Evolutionary conservation across 2,329 filamentous ascomycete species (phyloP).

Genomic region (Alternaria burnsii): DNA sequence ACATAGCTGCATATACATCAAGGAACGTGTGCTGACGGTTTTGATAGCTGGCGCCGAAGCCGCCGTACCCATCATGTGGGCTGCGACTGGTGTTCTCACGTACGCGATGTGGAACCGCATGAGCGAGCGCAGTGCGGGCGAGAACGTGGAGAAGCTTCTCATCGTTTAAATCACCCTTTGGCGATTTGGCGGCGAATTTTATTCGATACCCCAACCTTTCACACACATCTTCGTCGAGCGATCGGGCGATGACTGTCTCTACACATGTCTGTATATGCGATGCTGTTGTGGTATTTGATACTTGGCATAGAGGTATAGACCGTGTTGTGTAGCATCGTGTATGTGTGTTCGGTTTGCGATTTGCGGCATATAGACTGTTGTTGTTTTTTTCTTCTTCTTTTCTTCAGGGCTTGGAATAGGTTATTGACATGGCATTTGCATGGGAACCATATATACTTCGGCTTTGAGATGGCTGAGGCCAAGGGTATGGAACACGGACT

Average conservation of each 20-base stretch:
- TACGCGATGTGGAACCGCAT: conserved; percentile 43
- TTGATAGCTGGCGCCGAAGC: conserved; percentile 34
- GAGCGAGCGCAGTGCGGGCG: conserved; percentile 33
- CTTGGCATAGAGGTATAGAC: neutral
- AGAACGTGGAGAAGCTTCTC: conserved; percentile 43
- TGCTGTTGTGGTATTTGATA: neutral
- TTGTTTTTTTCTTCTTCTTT: neutral
- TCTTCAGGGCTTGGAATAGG: neutral
- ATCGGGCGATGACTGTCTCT: neutral
- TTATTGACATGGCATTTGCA: neutral
- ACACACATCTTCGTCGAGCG: neutral
- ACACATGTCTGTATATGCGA: neutral
- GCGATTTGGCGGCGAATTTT: neutral
- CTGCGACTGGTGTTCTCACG: conserved; percentile 35
- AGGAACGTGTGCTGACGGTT: neutral
- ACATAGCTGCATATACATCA: neutral
- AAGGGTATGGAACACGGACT: neutral
- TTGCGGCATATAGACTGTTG: neutral
- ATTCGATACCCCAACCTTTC: conserved; percentile 7
- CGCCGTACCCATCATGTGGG: conserved; percentile 45
- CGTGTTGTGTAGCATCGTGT: neutral
- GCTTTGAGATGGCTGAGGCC: neutral
- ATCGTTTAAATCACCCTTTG: conserved; percentile 21
- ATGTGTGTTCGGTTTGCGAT: neutral
- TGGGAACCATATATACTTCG: neutral